Conservation (phyloP, 352 stramenopile genomes). For the Phytophthora gonapodyides region DNA sequence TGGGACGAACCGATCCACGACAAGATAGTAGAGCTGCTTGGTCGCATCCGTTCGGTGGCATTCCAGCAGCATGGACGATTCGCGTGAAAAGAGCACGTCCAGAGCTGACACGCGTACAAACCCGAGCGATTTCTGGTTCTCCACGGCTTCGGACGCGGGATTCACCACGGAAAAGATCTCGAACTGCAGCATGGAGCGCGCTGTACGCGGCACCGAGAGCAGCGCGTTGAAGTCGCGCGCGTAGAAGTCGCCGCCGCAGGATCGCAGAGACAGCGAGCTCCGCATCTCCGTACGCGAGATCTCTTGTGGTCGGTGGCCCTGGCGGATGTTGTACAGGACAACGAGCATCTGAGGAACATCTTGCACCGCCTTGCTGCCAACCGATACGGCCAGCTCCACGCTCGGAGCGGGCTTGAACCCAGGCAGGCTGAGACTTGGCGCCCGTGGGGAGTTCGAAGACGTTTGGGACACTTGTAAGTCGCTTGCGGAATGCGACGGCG, state of each 20-base stretch:
- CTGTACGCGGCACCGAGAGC: conserved; percentile 68
- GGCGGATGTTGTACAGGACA: conserved; percentile 59
- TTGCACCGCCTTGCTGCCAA: conserved; percentile 71
- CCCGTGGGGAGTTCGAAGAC: conserved; percentile 34
- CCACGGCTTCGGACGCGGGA: conserved; percentile 55
- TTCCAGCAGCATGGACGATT: conserved; percentile 74
- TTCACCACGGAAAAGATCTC: conserved; percentile 77
- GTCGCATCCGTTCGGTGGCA: conserved; percentile 50
- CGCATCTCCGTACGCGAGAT: conserved; percentile 83
- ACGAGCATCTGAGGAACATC: conserved; percentile 78
- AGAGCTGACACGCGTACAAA: conserved; percentile 76
- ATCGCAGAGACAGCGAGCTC: conserved; percentile 64
- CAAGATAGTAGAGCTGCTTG: conserved; percentile 74
- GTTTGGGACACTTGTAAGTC: conserved; percentile 12
- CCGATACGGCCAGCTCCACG: conserved; percentile 77
- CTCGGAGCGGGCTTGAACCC: conserved; percentile 63
- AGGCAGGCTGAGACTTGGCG: conserved; percentile 69
- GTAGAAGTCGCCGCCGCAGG: conserved; percentile 75
- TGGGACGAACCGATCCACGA: conserved; percentile 70
- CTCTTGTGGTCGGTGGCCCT: conserved; percentile 56
- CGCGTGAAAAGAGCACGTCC: conserved; percentile 76
- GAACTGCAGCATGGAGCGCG: conserved; percentile 75
- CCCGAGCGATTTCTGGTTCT: conserved; percentile 66
- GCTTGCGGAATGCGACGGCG: conserved; percentile 27
- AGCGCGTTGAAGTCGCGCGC: conserved; percentile 79